Evolutionary conservation across 345 rosid genomes (phyloP), one percentile per base, ranked within the genome.

Genomic region (Eucalyptus grandis): DNA sequence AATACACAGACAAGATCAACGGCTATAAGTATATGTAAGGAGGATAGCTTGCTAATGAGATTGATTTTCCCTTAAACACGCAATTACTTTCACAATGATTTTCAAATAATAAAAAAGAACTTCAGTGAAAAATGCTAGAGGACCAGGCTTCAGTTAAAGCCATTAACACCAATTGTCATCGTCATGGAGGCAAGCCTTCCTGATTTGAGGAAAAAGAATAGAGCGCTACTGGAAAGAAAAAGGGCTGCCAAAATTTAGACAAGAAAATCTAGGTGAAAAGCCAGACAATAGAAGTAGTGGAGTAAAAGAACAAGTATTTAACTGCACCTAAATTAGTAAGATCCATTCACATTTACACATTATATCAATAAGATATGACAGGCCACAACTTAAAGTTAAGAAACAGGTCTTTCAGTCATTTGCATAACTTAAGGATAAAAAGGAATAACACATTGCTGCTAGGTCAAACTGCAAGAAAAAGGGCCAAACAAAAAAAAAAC

Each of bases 1-100:
- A 91, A 47, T 43, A 44, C 92, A 92, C 85, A 88, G 88, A 91
- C 60, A 69, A 91, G 49, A 92, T 90, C 89, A 94, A 91, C 21
- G 16, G 43, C 53, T 56, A 31, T 77, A 40, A 40, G 85, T 21
- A 40, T 77, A 77, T 40, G 5, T 77, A 77, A 40, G 47, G 27
- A 77, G 47, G 47, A 77, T 21, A 77, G 85, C 30, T 77, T 21
- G 85, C 85, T 77, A 11, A 40, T 77, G 85, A 77, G 30, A 77
- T 40, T 40, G 85, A 77, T 40, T 77, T 77, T 40, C 47, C 47
- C 47, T 77, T 77, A 37, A 77, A 77, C 83, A 40, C 9, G 2
- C 47, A 77, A 37, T 40, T 11, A 77, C 83, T 77, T 40, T 77
- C 85, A 77, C 30, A 40, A 11, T 77, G 47, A 40, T 19, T 86